A percentile compares a stretch with the other conserved stretches of the same genome.
phyloP scores from a whole-genome alignment of 2,329 filamentous ascomycete species.

The Rhynchosporium secalis region DNA sequence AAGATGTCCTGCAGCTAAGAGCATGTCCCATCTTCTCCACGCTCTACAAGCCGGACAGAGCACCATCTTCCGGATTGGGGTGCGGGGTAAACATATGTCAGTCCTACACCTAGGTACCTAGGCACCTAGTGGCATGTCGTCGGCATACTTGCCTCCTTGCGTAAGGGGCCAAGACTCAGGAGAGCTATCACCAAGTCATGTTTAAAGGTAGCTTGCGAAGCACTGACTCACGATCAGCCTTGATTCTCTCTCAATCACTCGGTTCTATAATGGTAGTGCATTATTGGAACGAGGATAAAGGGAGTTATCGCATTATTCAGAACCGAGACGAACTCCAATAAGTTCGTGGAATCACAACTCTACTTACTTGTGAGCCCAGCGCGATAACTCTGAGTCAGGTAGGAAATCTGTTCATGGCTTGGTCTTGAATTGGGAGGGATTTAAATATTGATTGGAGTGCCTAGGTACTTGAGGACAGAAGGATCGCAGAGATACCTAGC shows the following conservation, averaged over 20 bases:
- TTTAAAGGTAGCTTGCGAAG: not conserved
- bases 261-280: not conserved
- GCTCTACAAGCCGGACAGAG: not conserved
- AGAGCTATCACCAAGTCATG: not conserved
- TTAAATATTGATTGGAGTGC: no score
- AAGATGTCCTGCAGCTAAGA: not conserved
- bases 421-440: no score
- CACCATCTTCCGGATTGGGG: no score
- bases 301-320: not conserved
- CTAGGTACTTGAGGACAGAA: no score
- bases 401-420: no score
- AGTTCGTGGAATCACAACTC: no score
- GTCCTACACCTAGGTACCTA: not conserved
- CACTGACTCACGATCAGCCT: not conserved
- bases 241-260: not conserved
- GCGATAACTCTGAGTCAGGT: no score
- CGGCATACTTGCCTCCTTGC: conserved; percentile 4
- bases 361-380: no score
- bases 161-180: not conserved
- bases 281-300: not conserved
- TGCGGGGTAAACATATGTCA: not conserved
- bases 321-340: no score
- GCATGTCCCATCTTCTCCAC: not conserved
- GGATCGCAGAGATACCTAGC: no score
- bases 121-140: not conserved